phyloP scores from a whole-genome alignment of 306 rosid genomes.

The Begonia masoniana region DNA sequence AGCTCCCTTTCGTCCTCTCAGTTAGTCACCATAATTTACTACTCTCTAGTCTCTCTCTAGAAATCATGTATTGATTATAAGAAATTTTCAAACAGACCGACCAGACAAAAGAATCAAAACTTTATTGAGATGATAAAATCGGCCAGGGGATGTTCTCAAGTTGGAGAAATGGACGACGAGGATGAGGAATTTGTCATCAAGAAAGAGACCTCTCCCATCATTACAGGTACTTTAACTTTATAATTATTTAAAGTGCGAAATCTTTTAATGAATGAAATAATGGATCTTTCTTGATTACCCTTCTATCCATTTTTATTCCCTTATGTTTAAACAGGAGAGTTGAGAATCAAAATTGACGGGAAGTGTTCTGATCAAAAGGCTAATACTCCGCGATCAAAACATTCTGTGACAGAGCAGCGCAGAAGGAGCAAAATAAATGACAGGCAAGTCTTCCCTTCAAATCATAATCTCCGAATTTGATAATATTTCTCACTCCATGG shows the following conservation, averaged over 20 bases:
- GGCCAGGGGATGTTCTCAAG: conserved; percentile 37
- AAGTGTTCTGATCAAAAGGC: conserved; percentile 72
- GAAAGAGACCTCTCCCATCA: conserved; percentile 43
- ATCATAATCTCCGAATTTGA: not conserved
- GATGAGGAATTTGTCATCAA: conserved; percentile 53
- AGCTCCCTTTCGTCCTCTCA: conserved; percentile 55
- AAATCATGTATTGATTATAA: not conserved
- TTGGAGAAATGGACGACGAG: conserved; percentile 47
- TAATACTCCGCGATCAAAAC: conserved; percentile 92
- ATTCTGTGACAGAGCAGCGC: conserved; percentile 96
- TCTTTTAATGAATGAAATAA: not conserved
- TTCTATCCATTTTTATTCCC: not conserved
- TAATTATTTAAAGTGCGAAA: not conserved
- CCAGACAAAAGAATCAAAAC: conserved; percentile 65
- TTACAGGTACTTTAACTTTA: conserved; percentile 28
- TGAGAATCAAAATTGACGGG: conserved; percentile 53
- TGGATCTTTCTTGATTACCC: not conserved
- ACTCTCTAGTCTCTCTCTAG: not conserved
- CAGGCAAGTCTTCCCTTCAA: conserved; percentile 32
- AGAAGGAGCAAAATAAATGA: conserved; percentile 97
- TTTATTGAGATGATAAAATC: conserved; percentile 73
- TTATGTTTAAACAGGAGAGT: conserved; percentile 23
- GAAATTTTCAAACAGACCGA: conserved; percentile 29
- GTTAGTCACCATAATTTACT: conserved; percentile 28
- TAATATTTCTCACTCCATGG: too few relatives aligned